Percentiles rank a stretch among this genome's conserved stretches.
phyloP scores from a whole-genome alignment of 371 early-diverging fungal genomes.

The Dichotomocladium elegans region DNA sequence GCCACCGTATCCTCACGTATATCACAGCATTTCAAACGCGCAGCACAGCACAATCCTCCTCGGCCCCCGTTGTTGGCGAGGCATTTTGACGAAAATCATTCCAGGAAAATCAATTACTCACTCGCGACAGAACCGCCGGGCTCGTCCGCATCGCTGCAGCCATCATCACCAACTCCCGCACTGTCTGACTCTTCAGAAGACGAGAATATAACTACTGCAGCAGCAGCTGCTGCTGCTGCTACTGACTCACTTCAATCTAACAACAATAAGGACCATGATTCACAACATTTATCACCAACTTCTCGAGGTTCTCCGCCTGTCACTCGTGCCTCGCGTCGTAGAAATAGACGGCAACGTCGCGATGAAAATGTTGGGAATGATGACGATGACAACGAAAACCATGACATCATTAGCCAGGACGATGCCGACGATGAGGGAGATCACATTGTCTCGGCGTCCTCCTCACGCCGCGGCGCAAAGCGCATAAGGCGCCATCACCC shows the following conservation, averaged over 20 bases:
- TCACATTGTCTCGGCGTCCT: no score
- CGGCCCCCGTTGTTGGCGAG: constrained; percentile 69
- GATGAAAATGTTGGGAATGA: background rate
- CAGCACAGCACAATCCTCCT: constrained; percentile 72
- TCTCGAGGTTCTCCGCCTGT: no score
- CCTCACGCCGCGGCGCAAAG: constrained; percentile 3
- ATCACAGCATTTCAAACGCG: constrained; percentile 81
- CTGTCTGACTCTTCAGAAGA: background rate
- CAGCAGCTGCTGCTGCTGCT: background rate
- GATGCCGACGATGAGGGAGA: constrained; percentile 11
- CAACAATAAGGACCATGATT: background rate
- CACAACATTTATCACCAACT: constrained; percentile 4
- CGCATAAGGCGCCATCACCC: constrained; percentile 14
- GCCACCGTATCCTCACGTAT: constrained; percentile 86
- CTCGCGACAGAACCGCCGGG: constrained; percentile 48
- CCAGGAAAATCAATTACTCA: constrained; percentile 77
- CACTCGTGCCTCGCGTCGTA: background rate
- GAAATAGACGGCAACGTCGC: background rate
- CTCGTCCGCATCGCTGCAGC: background rate
- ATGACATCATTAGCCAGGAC: background rate
- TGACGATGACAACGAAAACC: background rate
- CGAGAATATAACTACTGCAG: constrained; percentile 1
- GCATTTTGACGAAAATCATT: constrained; percentile 68
- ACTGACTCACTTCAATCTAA: constrained; percentile 1
- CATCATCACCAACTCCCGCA: background rate